Evolutionary conservation across 148 eudicot genomes (phyloP), one percentile per base, ranked within the genome.

Genomic region (Drosera capensis): DNA sequence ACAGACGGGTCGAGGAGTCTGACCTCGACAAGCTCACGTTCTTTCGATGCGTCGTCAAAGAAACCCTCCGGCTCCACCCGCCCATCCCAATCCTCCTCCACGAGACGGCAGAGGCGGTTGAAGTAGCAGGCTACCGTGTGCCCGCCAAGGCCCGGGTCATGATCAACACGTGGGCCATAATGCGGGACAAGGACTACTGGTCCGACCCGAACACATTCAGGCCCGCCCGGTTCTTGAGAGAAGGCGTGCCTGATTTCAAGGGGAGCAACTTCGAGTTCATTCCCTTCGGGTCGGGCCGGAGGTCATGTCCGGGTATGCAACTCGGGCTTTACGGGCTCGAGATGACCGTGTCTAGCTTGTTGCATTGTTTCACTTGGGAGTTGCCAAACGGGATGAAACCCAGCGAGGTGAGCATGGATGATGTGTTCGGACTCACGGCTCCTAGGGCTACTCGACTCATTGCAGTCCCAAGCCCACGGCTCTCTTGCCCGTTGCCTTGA

Each of bases 301-400:
- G 90, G 58, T 80, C 90, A 0, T 80, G 90, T 58, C 90, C 90
- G 2, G 90, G 90, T 0, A 80, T 80, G 90, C 78, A 73, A 16
- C 77, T 80, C 12, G 90, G 90, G 20, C 20, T 80, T 8, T 77
- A 80, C 30, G 78, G 77, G 5, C 60, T 77, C 5, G 90, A 80
- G 30, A 77, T 73, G 78, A 62, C 78, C 1, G 84, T 80, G 43
- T 78, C 74, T 1, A 73, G 77, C 41, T 59, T 80, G 3, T 58
- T 80, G 0, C 90, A 80, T 25, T 55, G 73, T 24, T 80, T 77
- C 26, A 71, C 59, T 0, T 80, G 90, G 90, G 73, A 71, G 14
- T 20, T 80, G 42, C 90, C 90, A 0, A 67, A 80, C 51, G 90
- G 84, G 5, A 73, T 80, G 80, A 80, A 80, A 34, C 78, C 80